Conservation (phyloP, 116 monocot species). For the Trichopus zeylanicus region DNA sequence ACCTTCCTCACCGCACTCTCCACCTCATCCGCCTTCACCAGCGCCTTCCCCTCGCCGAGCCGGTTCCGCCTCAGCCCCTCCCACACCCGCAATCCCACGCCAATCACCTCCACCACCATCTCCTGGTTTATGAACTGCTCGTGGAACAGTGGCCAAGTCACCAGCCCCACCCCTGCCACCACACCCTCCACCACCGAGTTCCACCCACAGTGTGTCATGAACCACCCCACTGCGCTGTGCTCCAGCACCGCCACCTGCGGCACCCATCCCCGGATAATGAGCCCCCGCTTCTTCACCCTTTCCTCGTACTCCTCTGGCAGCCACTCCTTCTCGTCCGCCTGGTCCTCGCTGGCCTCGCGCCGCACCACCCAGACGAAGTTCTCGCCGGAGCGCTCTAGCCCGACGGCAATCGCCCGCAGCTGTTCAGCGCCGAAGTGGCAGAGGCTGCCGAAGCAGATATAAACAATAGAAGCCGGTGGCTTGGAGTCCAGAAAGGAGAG, state of each 20-base stretch:
- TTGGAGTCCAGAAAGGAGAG: too few species aligned
- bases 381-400: slow-evolving; percentile 14
- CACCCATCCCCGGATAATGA: slow-evolving; percentile 23
- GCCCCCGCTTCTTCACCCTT: slow-evolving; percentile 6
- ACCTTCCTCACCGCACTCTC: neutral
- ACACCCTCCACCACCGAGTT: slow-evolving; percentile 37
- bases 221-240: slow-evolving; percentile 18
- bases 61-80: slow-evolving; percentile 3
- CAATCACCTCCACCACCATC: slow-evolving; percentile 19
- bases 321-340: slow-evolving; percentile 10
- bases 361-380: slow-evolving; percentile 31
- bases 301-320: slow-evolving; percentile 25
- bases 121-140: slow-evolving; percentile 33
- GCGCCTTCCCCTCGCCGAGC: neutral
- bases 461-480: too few species aligned
- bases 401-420: slow-evolving; percentile 24
- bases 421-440: slow-evolving; percentile 15
- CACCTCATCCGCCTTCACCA: neutral
- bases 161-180: slow-evolving; percentile 20
- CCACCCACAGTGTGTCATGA: slow-evolving; percentile 51
- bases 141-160: slow-evolving; percentile 22
- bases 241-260: slow-evolving; percentile 20
- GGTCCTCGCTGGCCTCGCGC: neutral
- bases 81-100: slow-evolving; percentile 15
- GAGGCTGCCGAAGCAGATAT: slow-evolving; percentile 35